Conservation (phyloP, 2,329 filamentous ascomycete species). For the Claviceps quebecensis region DNA sequence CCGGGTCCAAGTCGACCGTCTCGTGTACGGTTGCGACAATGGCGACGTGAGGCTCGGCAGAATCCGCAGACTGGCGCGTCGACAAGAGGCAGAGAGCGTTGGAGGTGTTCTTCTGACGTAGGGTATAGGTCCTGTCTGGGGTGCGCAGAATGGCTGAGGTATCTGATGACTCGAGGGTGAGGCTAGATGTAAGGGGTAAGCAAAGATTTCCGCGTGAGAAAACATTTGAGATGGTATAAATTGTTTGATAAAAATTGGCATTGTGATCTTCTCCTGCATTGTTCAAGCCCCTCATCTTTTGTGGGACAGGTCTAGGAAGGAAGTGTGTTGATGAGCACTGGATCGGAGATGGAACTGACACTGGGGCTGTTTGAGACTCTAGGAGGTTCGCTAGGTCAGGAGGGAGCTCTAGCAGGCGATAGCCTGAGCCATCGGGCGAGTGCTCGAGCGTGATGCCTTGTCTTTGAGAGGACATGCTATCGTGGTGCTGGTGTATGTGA, state of each 20-base stretch:
- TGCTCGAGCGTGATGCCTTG: constrained; percentile 37
- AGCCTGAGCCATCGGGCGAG: constrained; percentile 32
- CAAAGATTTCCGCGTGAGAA: too few relatives aligned
- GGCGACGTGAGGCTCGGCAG: constrained; percentile 24
- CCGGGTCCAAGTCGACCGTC: constrained; percentile 43
- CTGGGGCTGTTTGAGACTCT: constrained; percentile 37
- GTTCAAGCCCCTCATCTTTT: too few relatives aligned
- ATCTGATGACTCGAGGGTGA: constrained; percentile 35
- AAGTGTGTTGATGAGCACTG: too few relatives aligned
- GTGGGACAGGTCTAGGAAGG: too few relatives aligned
- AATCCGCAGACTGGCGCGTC: constrained; percentile 11
- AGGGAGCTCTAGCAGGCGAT: constrained; percentile 49
- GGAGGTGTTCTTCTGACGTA: constrained; percentile 54
- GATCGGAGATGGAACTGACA: constrained; percentile 24
- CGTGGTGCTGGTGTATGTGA: neutral
- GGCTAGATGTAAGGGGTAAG: constrained; percentile 16
- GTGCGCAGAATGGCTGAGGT: constrained; percentile 37
- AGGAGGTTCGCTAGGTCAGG: constrained; percentile 42
- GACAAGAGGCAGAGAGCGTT: constrained; percentile 47
- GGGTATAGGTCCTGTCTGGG: constrained; percentile 37
- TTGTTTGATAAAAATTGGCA: too few relatives aligned
- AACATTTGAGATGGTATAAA: too few relatives aligned
- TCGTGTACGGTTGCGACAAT: constrained; percentile 45
- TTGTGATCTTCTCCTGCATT: too few relatives aligned
- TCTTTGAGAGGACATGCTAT: constrained; percentile 31